phyloP scores from a whole-genome alignment of 2,329 filamentous ascomycete species.

The Zymoseptoria brevis region DNA sequence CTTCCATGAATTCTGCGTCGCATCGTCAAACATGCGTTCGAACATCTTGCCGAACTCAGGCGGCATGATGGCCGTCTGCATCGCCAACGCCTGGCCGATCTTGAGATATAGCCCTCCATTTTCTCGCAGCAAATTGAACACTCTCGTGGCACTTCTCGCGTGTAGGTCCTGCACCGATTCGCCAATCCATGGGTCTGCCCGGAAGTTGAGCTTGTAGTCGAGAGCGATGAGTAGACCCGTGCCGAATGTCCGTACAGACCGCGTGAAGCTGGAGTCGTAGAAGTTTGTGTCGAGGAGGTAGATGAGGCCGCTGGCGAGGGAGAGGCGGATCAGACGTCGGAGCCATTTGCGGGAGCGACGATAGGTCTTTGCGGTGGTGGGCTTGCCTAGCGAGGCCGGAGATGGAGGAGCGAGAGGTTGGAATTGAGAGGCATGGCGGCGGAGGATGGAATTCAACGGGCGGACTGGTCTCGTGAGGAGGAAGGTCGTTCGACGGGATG shows the following conservation, averaged over 20 bases:
- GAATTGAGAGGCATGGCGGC: background rate
- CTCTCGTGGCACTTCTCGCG: slow-evolving; percentile 68
- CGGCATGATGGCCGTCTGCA: slow-evolving; percentile 91
- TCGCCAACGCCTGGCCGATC: slow-evolving; percentile 95
- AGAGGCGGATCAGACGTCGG: slow-evolving; percentile 61
- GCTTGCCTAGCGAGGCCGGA: slow-evolving; percentile 67
- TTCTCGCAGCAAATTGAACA: slow-evolving; percentile 70
- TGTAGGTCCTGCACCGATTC: slow-evolving; percentile 72
- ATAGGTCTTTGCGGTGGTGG: slow-evolving; percentile 63
- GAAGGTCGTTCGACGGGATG: background rate
- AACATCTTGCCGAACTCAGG: slow-evolving; percentile 97
- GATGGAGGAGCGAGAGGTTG: slow-evolving; percentile 52
- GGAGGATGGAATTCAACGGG: background rate
- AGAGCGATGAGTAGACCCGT: slow-evolving; percentile 71
- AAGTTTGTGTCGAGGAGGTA: slow-evolving; percentile 65
- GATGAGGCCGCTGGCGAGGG: slow-evolving; percentile 50
- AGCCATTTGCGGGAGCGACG: slow-evolving; percentile 63
- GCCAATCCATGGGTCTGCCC: slow-evolving; percentile 65
- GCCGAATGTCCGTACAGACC: slow-evolving; percentile 73
- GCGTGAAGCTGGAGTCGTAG: slow-evolving; percentile 70
- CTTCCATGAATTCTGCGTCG: slow-evolving; percentile 82
- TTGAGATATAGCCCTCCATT: slow-evolving; percentile 96
- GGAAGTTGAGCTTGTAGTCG: slow-evolving; percentile 97
- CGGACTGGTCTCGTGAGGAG: background rate
- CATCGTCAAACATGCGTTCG: slow-evolving; percentile 92